Conservation (phyloP, 768 basidiomycete genomes). For the Pisolithus orientalis region DNA sequence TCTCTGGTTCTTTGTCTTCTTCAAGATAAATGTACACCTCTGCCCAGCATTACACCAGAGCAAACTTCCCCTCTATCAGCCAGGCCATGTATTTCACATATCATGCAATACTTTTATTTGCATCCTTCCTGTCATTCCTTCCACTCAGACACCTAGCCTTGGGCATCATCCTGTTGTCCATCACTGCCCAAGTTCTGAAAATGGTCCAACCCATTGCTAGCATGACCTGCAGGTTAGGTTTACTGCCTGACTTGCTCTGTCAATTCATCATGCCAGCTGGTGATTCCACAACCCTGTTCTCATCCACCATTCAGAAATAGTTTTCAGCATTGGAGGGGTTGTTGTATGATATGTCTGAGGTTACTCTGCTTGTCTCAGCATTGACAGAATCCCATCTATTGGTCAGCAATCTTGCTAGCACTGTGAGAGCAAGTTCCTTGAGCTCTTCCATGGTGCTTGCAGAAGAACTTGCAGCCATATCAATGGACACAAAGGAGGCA, state of each 20-base stretch:
- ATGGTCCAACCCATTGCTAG: not conserved
- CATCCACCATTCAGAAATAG: not conserved
- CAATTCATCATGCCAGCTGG: not conserved
- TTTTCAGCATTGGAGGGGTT: not conserved
- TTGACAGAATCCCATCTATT: not conserved
- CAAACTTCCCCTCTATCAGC: not conserved
- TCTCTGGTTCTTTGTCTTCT: not conserved
- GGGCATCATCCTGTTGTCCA: not conserved
- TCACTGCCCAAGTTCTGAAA: not conserved
- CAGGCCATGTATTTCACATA: not conserved
- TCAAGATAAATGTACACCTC: not conserved
- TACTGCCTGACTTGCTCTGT: not conserved
- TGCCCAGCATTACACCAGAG: not conserved
- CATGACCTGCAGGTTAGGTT: not conserved
- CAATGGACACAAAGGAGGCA: too few relatives aligned
- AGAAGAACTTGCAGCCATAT: too few relatives aligned
- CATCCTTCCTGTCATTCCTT: not conserved
- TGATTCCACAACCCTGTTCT: not conserved
- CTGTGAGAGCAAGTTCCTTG: too few relatives aligned
- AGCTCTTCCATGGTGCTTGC: too few relatives aligned
- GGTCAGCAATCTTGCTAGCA: not conserved
- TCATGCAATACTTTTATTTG: not conserved
- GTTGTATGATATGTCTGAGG: not conserved
- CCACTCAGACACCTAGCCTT: not conserved
- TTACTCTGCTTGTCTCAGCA: not conserved